Evolutionary conservation across 805 yeast species (phyloP).

Genomic region (Kodamaea kaohsiungensis): DNA sequence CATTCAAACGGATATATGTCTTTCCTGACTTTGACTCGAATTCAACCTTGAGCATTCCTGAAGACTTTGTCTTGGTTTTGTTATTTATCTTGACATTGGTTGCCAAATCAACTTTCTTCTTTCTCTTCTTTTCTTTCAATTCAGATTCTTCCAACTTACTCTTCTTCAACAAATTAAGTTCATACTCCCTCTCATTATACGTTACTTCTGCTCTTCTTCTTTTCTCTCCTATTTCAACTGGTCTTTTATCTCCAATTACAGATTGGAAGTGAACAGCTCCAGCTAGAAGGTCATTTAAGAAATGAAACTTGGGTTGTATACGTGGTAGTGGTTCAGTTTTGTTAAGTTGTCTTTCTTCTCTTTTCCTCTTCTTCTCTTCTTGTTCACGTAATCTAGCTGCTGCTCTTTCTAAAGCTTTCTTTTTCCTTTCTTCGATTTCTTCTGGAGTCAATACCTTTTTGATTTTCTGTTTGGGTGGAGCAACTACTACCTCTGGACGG

Average conservation of each 20-base stretch:
- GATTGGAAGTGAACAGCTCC: constrained; percentile 41
- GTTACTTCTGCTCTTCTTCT: neutral
- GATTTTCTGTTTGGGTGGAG: constrained; percentile 1
- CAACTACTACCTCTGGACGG: constrained; percentile 9
- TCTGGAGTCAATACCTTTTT: constrained; percentile 16
- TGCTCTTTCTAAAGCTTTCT: neutral
- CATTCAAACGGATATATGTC: neutral
- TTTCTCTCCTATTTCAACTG: constrained; percentile 18
- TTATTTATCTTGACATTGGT: neutral
- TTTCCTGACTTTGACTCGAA: neutral
- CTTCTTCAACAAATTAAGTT: constrained; percentile 9
- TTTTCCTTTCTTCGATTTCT: constrained; percentile 11
- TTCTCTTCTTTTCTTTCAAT: neutral
- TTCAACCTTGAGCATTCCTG: neutral
- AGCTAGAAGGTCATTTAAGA: constrained; percentile 14
- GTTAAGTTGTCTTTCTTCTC: constrained; percentile 5
- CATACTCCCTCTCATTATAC: constrained; percentile 10
- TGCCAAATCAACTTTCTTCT: neutral
- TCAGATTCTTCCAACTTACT: neutral
- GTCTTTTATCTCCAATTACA: constrained; percentile 37
- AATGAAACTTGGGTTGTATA: neutral
- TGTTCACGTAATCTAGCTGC: neutral
- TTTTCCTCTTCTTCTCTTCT: neutral
- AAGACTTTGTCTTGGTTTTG: neutral
- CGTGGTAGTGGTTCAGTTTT: neutral